phyloP scores from a whole-genome alignment of 164 flowering plant species.

The Liquidambar formosana region DNA sequence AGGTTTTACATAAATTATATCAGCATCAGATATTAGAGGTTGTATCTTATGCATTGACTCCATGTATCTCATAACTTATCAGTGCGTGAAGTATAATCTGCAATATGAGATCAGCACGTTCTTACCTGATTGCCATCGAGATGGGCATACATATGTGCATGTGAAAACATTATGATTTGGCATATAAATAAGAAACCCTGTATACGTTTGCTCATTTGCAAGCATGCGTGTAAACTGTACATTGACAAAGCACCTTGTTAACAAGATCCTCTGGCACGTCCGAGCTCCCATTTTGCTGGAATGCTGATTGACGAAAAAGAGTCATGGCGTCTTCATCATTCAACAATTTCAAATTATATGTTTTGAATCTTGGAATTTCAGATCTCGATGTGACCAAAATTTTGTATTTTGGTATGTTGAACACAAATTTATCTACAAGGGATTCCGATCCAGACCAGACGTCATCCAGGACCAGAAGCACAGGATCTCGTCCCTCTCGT shows the following conservation, averaged over 20 bases:
- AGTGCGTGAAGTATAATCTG: too few species aligned
- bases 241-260: constrained; percentile 8
- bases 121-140: too few species aligned
- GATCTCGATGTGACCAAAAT: constrained; percentile 50
- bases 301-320: constrained; percentile 34
- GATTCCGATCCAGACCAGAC: constrained; percentile 30
- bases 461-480: constrained; percentile 44
- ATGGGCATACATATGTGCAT: too few species aligned
- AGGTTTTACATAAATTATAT: too few species aligned
- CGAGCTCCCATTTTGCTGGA: constrained; percentile 9
- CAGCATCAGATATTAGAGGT: too few species aligned
- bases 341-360: constrained; percentile 24
- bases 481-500: constrained; percentile 6
- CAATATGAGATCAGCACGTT: too few species aligned
- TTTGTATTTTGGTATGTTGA: constrained; percentile 23
- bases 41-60: too few species aligned
- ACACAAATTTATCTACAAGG: constrained; percentile 21
- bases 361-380: constrained; percentile 26
- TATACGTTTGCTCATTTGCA: too few species aligned
- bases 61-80: too few species aligned
- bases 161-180: too few species aligned
- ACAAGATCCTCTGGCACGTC: constrained; percentile 19
- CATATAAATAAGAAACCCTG: too few species aligned
- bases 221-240: too few species aligned
- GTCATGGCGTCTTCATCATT: constrained; percentile 31